Evolutionary conservation across 192 early-diverging fungal genomes (phyloP), one percentile per base, ranked within the genome.

Genomic region (Entrophospora sp.): DNA sequence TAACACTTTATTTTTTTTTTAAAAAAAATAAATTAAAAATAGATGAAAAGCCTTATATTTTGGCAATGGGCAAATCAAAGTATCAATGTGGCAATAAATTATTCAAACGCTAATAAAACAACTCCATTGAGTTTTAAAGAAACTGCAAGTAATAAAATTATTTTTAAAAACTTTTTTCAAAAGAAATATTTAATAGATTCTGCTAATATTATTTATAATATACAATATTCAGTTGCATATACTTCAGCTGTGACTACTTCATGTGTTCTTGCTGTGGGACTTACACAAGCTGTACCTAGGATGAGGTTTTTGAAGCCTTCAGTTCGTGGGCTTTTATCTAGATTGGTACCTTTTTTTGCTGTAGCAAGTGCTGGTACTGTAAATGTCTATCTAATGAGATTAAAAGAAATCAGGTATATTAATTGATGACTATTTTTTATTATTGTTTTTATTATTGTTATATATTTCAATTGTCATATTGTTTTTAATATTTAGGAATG

Each of bases 1-100:
- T 40, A 10, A 31, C 6, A 70, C 3, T 24, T 9, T n/a, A 22
- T 18, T 10, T 72, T n/a, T 34, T 13, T 22, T 37, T 71, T 43
- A n/a, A n/a, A n/a, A n/a, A n/a, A n/a, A n/a, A n/a, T n/a, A n/a
- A n/a, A 22, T n/a, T 27, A n/a, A 57, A 48, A 25, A 44, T 37
- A 83, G 61, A 77, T 78, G 37, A 76, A 71, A 57, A 78, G 71
- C 18, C 81, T 85, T 60, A 55, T 91, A 34, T 87, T 88, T 70
- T 89, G 86, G 83, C 88, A 91, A 69, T 91, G 88, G 89, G 63
- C 83, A 22, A 92, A 93, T 70, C 91, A 93, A 69, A 80, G 77
- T 42, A 82, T 89, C 28, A 93, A 93, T 70, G 89, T 91, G 5
- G 91, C 89, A 8, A 85, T 93, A 71, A 93, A 93, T 71, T 91